Evolutionary conservation across 768 basidiomycete genomes (phyloP), one percentile per base, ranked within the genome.

Genomic region (Xerocomellus intermedius): DNA sequence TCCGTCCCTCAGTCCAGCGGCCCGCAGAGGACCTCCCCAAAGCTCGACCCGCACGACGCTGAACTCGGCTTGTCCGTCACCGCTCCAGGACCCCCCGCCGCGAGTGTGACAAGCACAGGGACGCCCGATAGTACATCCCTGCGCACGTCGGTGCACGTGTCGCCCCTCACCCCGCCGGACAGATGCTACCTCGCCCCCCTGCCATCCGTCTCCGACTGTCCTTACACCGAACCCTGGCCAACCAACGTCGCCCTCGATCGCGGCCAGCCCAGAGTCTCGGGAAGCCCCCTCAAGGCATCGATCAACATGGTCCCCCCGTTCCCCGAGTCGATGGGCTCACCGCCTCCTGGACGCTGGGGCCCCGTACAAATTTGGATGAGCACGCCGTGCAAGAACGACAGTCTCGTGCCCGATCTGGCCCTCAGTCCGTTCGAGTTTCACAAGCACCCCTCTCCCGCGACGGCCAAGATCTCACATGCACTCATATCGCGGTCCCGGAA

Each of bases 101-200:
- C 53, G 19, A 26, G 50, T 8, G 28, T 37, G 39, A 36, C 42
- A 8, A 51, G 39, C 47, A 35, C 30, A n/a, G 48, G 37, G 4
- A 58, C 66, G 2, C 54, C 53, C 10, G 56, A 66, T 4, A 30
- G 28, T 5, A 55, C 45, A 0, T 57, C 64, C 22, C 21, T 33
- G 33, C 13, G 33, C 33, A 33, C 33, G 2, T 33, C 33, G 9
- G 33, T 33, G 13, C 14, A 19, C 10, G 54, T 55, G 14, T 13
- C 55, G 35, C 66, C 64, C 12, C 66, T 68, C 37, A 66, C 66
- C 9, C 66, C 66, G 0, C 66, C 66, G 1, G 64, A 65, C 43
- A 58, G 50, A 36, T 69, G 59, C 12, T 62, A 62, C 54, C 57
- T 67, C 43, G 56, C 54, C 0, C 61, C 61, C 10, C 22, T 61